Percentiles rank a stretch among this genome's conserved stretches.
phyloP scores from a whole-genome alignment of 2,329 filamentous ascomycete genomes.

The Fusarium keratoplasticum region DNA sequence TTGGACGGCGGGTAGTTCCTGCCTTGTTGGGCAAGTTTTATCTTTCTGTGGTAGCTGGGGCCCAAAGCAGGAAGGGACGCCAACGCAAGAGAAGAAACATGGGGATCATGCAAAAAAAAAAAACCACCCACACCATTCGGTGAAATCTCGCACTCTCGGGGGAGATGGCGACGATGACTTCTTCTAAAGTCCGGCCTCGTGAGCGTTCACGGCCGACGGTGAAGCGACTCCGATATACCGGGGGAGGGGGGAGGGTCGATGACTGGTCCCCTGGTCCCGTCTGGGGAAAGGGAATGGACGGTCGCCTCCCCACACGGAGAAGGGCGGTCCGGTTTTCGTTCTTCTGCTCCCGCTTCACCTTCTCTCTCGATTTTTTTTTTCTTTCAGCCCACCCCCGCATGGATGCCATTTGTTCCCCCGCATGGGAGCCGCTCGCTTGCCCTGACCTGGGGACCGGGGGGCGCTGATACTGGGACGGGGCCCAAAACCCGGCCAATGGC shows the following conservation, averaged over 20 bases:
- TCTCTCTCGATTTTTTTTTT: not conserved
- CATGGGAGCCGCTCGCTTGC: constrained; percentile 41
- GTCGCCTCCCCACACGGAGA: constrained; percentile 1
- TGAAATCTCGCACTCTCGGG: constrained; percentile 37
- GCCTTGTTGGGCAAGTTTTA: constrained; percentile 36
- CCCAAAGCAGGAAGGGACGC: constrained; percentile 6
- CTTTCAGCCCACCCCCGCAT: constrained; percentile 39
- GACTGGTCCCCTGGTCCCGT: constrained; percentile 10
- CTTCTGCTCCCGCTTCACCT: not conserved
- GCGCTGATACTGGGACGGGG: not conserved
- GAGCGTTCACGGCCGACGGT: constrained; percentile 25
- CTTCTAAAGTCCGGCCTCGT: constrained; percentile 2
- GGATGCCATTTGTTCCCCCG: constrained; percentile 33
- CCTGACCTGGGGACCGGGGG: not conserved
- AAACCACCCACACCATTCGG: constrained; percentile 18
- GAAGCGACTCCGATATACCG: constrained; percentile 31
- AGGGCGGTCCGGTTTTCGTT: constrained; percentile 3
- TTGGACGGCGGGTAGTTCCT: constrained; percentile 19
- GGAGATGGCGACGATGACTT: not conserved
- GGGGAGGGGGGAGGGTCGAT: constrained; percentile 19
- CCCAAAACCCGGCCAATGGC: constrained; percentile 15
- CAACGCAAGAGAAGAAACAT: not conserved
- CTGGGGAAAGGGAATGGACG: constrained; percentile 21
- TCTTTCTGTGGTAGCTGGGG: constrained; percentile 16
- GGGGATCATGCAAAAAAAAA: constrained; percentile 7